Evolutionary conservation across 2,329 filamentous ascomycete species (phyloP), one percentile per base, ranked within the genome.

Genomic region (Passalora sequoiae): DNA sequence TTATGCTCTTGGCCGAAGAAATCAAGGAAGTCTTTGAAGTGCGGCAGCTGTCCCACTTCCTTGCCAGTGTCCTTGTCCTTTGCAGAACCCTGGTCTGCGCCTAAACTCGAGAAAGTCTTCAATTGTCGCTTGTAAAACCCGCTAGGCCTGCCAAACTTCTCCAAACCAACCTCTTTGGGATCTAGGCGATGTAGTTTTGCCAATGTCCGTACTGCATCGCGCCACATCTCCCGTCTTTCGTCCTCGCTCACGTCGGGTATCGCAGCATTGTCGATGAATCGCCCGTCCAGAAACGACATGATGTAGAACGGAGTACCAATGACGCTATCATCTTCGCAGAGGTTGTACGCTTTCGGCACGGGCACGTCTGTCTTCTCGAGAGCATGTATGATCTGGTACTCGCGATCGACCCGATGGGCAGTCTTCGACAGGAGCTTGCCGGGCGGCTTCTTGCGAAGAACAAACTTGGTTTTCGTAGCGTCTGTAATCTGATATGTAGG

Each of bases 361-460:
- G 89, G 86, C 8, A 97, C 89, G 61, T 87, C 81, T 16, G 87
- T 94, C 40, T 71, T 52, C 81, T 53, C 79, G 27, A 97, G 76
- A 3, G 91, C 89, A 62, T 87, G 80, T 60, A 97, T 84, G 61
- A 97, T 85, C 59, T 83, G 81, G 70, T 92, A 92, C 69, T 98
- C 92, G 57, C 92, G 85, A 70, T 98, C 92, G 58, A 98, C 91
- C 64, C 89, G 86, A 72, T 98, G 92, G 5, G 92, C 92, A 1
- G 91, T 91, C 70, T 89, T 88, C 56, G 88, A 94, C 36, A 97
- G 76, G 27, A 98, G 81, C 69, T 84, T 81, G 50, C 92, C 92
- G 9, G 92, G 91, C 1, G 92, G 92, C 71, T 97, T 97, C 77
- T 98, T 97, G 64, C 92, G 87, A 71, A 97, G 77, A 22, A 98